Conservation (phyloP, 2,329 filamentous ascomycete genomes). For the Ophiostoma sp. region DNA sequence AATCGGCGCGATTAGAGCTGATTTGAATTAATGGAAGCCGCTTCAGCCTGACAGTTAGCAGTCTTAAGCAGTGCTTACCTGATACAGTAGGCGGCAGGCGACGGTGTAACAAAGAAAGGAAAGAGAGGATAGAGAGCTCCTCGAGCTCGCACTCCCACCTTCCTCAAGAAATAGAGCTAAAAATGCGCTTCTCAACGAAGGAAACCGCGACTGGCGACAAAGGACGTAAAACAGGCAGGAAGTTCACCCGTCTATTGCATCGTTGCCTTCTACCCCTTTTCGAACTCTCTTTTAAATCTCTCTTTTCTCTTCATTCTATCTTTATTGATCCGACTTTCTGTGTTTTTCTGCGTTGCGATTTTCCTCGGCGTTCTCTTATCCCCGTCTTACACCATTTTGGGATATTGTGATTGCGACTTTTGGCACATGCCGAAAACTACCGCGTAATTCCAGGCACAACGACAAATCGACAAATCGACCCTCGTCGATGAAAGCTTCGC, state of each 20-base stretch:
- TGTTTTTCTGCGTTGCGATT: neutral
- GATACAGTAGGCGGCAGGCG: neutral
- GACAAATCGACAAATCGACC: neutral
- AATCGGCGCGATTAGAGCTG: constrained; percentile 14
- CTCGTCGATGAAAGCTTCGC: neutral
- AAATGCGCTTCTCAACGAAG: neutral
- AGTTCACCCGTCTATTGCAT: neutral
- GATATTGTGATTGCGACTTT: constrained; percentile 1
- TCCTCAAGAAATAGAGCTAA: constrained; percentile 6
- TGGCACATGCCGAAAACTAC: constrained; percentile 27
- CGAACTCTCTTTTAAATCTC: neutral
- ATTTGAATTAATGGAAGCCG: neutral
- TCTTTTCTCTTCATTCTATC: neutral
- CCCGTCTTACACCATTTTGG: constrained; percentile 23
- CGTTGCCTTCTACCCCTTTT: neutral
- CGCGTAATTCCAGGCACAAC: constrained; percentile 28
- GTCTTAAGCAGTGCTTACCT: neutral
- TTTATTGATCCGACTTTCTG: neutral
- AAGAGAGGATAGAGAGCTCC: neutral
- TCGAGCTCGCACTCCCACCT: neutral
- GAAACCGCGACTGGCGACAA: constrained; percentile 2
- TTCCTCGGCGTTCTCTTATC: neutral
- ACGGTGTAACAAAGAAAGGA: neutral
- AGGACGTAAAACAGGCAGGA: neutral
- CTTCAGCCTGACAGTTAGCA: neutral